phyloP scores from a whole-genome alignment of 805 yeast genomes.

The Pichia ethanolica region DNA sequence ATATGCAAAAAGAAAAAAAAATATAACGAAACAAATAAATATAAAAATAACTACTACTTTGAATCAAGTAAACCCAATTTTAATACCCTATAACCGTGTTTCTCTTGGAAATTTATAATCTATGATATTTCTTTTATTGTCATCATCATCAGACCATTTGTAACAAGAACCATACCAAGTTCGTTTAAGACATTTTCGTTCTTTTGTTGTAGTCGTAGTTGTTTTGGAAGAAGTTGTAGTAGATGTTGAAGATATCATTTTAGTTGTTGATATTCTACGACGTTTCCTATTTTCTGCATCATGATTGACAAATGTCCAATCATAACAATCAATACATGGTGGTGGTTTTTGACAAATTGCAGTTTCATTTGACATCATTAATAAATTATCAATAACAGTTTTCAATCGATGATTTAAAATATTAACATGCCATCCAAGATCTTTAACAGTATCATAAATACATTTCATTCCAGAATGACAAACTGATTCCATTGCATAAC shows the following conservation, averaged over 20 bases:
- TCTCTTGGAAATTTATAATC: background rate
- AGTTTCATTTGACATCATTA: conserved; percentile 64
- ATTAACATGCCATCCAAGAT: conserved; percentile 86
- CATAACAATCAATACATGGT: conserved; percentile 84
- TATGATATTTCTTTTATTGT: conserved; percentile 1
- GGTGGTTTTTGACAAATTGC: conserved; percentile 70
- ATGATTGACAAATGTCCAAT: conserved; percentile 70
- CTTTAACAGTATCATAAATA: conserved; percentile 81
- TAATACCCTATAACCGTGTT: background rate
- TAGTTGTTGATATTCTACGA: conserved; percentile 22
- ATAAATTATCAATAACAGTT: conserved; percentile 77
- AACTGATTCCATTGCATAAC: conserved; percentile 94
- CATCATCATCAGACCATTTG: conserved; percentile 28
- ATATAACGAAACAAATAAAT: background rate
- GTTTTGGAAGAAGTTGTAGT: background rate
- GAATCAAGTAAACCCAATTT: background rate
- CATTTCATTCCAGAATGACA: conserved; percentile 90
- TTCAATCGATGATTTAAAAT: conserved; percentile 84
- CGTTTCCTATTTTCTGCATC: conserved; percentile 28
- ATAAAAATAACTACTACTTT: no score
- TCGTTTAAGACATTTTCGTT: conserved; percentile 42
- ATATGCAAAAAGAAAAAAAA: background rate
- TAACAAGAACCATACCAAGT: conserved; percentile 59
- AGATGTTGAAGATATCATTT: conserved; percentile 8
- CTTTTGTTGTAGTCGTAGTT: conserved; percentile 21